Conservation (phyloP, 2,329 filamentous ascomycete species). For the Ramichloridium luteum region DNA sequence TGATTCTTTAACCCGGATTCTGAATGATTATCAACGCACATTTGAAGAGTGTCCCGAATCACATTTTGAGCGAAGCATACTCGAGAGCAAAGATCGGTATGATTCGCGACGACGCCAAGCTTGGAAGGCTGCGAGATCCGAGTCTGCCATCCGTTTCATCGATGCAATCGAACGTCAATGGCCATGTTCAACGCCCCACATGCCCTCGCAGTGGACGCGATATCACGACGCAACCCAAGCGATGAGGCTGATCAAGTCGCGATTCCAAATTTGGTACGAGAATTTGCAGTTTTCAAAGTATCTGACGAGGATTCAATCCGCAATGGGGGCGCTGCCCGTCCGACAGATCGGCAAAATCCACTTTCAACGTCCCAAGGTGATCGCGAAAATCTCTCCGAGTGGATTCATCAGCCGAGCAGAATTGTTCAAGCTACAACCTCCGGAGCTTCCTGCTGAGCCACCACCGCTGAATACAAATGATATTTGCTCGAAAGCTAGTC, state of each 20-base stretch:
- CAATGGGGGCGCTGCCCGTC: neutral
- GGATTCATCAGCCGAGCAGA: no score
- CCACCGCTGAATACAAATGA: neutral
- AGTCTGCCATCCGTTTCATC: constrained; percentile 1
- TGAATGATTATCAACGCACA: neutral
- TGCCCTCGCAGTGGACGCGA: neutral
- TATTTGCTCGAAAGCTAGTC: neutral
- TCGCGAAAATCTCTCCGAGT: no score
- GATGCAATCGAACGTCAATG: constrained; percentile 7
- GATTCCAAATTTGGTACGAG: constrained; percentile 12
- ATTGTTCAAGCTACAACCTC: no score
- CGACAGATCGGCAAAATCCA: neutral
- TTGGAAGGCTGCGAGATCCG: constrained; percentile 3
- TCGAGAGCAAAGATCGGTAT: constrained; percentile 22
- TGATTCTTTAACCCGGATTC: neutral
- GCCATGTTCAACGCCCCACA: constrained; percentile 7
- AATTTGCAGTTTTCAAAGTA: constrained; percentile 10
- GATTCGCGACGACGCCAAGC: constrained; percentile 2
- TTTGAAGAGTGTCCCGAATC: constrained; percentile 13
- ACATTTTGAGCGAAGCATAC: constrained; percentile 15
- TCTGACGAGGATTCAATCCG: constrained; percentile 4
- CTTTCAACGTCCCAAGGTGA: no score
- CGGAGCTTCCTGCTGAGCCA: neutral
- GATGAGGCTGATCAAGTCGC: constrained; percentile 4
- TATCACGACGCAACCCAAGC: constrained; percentile 10